Evolutionary conservation across 805 yeast species (phyloP), one percentile per base, ranked within the genome.

Genomic region (Danielia reshetovae): DNA sequence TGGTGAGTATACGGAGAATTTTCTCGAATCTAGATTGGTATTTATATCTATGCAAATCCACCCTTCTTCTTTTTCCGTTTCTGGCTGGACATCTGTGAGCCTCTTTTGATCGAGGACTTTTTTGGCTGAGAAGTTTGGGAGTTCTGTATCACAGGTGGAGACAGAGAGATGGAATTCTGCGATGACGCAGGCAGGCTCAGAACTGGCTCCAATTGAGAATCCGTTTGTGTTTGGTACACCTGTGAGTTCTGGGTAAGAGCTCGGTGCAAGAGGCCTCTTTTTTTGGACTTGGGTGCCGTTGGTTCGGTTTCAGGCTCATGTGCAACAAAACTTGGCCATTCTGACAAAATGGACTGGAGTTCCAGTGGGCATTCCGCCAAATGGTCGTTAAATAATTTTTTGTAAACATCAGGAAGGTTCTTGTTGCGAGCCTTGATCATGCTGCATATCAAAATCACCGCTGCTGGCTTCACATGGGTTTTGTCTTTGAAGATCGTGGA

Each of bases 31-130:
- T n/a, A n/a, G n/a, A n/a, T n/a, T n/a, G n/a, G n/a, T n/a, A n/a
- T n/a, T n/a, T n/a, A n/a, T n/a, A n/a, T n/a, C 49, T 47, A 73
- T 18, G 68, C 70, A 53, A 75, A 74, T 4, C 79, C 79, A 11
- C 76, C 67, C 37, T 66, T 62, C 43, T 62, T 67, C 49, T 67
- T 71, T 58, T 68, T 72, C 46, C 39, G 36, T 16, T 58, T 64
- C 46, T 55, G 60, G 37, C 52, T 57, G 13, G 36, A 37, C 18
- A 28, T 28, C 24, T 46, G 46, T 12, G 47, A 40, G 2, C 32
- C 16, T 35, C 30, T 18, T 22, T 17, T 11, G 30, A 5, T 27
- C 13, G 5, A 12, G 36, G 22, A 19, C 9, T 45, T 13, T 10
- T 29, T 31, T 17, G 21, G 34, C 30, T 27, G 31, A 9, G 35